These are phyloP conservation scores for Mrakia blollopis DNA, from an alignment of 768 basidiomycete genomes.

Conservation along the genomic window DNA sequence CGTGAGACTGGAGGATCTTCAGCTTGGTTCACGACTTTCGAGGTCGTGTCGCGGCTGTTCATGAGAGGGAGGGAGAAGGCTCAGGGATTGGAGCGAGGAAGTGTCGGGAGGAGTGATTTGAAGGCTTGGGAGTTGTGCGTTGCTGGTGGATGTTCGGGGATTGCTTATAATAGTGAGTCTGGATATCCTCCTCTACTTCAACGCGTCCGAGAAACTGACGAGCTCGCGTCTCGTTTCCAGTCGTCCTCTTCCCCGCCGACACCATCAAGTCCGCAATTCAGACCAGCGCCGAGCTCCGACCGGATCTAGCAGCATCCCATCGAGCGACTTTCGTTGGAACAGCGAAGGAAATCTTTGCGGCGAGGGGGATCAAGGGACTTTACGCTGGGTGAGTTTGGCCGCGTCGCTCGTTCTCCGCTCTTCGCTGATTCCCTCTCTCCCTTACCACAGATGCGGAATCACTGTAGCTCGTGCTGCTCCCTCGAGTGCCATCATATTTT, in stretches of 20 bases:
- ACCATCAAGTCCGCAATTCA: constrained; percentile 91
- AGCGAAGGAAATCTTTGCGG: constrained; percentile 63
- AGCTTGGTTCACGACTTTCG: constrained; percentile 88
- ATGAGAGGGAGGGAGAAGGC: constrained; percentile 40
- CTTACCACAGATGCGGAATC: constrained; percentile 53
- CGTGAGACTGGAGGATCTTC: constrained; percentile 87
- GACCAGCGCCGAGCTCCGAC: constrained; percentile 49
- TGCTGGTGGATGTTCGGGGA: constrained; percentile 26
- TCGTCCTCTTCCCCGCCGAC: constrained; percentile 92
- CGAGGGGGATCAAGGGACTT: constrained; percentile 72
- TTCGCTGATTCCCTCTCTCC: background rate
- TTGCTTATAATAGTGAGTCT: constrained; percentile 31
- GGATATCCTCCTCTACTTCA: background rate
- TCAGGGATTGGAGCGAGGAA: constrained; percentile 11
- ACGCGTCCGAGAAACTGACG: background rate
- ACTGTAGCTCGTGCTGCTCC: constrained; percentile 80
- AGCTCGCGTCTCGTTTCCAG: constrained; percentile 24
- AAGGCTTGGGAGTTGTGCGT: constrained; percentile 31
- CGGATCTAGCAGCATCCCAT: constrained; percentile 44
- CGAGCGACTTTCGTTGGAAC: constrained; percentile 50
- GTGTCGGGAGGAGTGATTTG: constrained; percentile 20
- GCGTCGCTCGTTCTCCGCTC: background rate
- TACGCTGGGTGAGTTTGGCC: constrained; percentile 67
- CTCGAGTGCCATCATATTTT: constrained; percentile 85
- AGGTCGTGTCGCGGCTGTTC: constrained; percentile 63